Conservation (phyloP, 2,329 filamentous ascomycete species). For the Cladosporium sp. region DNA sequence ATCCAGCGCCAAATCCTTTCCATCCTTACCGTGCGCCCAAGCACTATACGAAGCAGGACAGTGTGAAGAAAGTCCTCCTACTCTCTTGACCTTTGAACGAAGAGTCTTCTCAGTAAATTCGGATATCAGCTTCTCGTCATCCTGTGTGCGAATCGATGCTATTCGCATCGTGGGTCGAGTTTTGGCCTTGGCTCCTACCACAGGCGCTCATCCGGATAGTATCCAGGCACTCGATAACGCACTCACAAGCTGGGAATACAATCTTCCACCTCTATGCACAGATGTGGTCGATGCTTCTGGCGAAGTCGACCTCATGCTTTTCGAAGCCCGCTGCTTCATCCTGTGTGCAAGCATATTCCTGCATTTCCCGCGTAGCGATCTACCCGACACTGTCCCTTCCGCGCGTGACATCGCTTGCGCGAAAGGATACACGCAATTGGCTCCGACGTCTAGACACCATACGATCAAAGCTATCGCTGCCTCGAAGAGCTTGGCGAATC, state of each 20-base stretch:
- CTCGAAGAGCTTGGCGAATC: constrained; percentile 73
- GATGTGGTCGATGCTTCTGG: constrained; percentile 70
- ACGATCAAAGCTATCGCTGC: constrained; percentile 79
- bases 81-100: constrained; percentile 75
- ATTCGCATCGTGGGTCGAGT: constrained; percentile 77
- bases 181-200: constrained; percentile 53
- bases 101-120: constrained; percentile 72
- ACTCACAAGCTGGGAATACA: constrained; percentile 74
- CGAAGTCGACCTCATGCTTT: constrained; percentile 83
- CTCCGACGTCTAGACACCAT: constrained; percentile 57
- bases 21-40: constrained; percentile 9
- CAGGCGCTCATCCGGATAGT: constrained; percentile 40
- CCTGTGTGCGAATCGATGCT: constrained; percentile 80
- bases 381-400: constrained; percentile 63
- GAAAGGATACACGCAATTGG: constrained; percentile 49
- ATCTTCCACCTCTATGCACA: constrained; percentile 72
- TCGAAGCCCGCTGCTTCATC: constrained; percentile 83
- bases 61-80: constrained; percentile 47
- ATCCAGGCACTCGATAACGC: constrained; percentile 62
- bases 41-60: constrained; percentile 43
- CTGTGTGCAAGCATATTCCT: constrained; percentile 68
- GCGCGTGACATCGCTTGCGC: constrained; percentile 47
- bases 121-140: constrained; percentile 72
- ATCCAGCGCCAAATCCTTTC: constrained; percentile 30
- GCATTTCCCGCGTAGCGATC: constrained; percentile 76